Conservation (phyloP, 2,329 filamentous ascomycete genomes). For the Botrytis sinoallii region DNA sequence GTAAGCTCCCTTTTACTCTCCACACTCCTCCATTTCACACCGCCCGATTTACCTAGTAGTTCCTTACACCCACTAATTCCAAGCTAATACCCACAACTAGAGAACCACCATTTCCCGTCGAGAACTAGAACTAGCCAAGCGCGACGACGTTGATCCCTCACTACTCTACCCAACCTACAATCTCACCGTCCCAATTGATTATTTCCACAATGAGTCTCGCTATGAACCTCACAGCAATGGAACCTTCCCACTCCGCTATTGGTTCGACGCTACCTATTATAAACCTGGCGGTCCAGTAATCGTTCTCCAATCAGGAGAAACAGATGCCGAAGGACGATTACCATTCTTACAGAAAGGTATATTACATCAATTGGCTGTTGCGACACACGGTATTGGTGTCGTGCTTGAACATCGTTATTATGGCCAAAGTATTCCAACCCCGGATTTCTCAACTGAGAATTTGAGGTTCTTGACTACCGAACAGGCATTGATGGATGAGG, state of each 20-base stretch:
- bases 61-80: neutral
- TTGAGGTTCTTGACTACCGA: slow-evolving; percentile 81
- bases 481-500: slow-evolving; percentile 76
- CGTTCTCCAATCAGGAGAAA: slow-evolving; percentile 71
- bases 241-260: slow-evolving; percentile 72
- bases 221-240: slow-evolving; percentile 74
- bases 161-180: slow-evolving; percentile 39
- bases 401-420: slow-evolving; percentile 89
- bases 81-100: slow-evolving; percentile 20
- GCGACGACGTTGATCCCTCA: slow-evolving; percentile 27
- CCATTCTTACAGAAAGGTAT: slow-evolving; percentile 76
- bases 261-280: slow-evolving; percentile 77
- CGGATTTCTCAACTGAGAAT: slow-evolving; percentile 64
- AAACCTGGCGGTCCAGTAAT: slow-evolving; percentile 76
- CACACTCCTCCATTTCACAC: neutral
- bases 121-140: slow-evolving; percentile 18
- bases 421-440: slow-evolving; percentile 67
- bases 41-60: too few relatives aligned
- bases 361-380: slow-evolving; percentile 64
- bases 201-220: slow-evolving; percentile 75
- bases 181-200: slow-evolving; percentile 56
- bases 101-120: slow-evolving; percentile 27
- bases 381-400: slow-evolving; percentile 71
- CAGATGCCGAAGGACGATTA: slow-evolving; percentile 58
- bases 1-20: neutral